phyloP scores from a whole-genome alignment of 1,284 basidiomycete genomes.

The Cryptococcus maquisensis region DNA sequence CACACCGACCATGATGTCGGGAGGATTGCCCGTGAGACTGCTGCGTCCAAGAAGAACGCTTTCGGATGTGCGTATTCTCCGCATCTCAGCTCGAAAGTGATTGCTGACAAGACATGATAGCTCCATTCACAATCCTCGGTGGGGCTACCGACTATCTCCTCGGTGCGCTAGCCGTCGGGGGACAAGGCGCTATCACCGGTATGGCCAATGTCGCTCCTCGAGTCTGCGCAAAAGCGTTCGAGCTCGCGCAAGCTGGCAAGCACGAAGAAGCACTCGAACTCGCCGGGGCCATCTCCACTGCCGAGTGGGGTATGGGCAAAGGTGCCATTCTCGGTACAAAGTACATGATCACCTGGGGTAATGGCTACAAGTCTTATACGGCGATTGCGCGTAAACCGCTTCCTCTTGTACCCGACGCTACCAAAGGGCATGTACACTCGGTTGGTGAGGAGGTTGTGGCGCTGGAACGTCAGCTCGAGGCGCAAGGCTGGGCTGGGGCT shows the following conservation, averaged over 20 bases:
- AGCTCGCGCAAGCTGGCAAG: slow-evolving; percentile 26
- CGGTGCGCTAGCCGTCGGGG: slow-evolving; percentile 28
- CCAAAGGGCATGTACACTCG: slow-evolving; percentile 14
- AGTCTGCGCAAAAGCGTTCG: slow-evolving; percentile 27
- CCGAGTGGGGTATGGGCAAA: slow-evolving; percentile 37
- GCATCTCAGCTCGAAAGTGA: background rate
- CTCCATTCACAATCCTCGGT: slow-evolving; percentile 38
- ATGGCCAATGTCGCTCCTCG: slow-evolving; percentile 40
- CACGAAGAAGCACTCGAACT: slow-evolving; percentile 24
- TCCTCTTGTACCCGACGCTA: slow-evolving; percentile 14
- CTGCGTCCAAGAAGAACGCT: slow-evolving; percentile 7
- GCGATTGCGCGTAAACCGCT: slow-evolving; percentile 24
- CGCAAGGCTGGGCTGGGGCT: slow-evolving; percentile 17
- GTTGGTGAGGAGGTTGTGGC: slow-evolving; percentile 18
- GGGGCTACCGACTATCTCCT: slow-evolving; percentile 44
- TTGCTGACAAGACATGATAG: slow-evolving; percentile 4
- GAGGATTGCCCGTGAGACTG: slow-evolving; percentile 31
- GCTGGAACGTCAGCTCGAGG: slow-evolving; percentile 23
- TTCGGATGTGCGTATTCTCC: slow-evolving; percentile 13
- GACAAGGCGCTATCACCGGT: slow-evolving; percentile 42
- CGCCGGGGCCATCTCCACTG: slow-evolving; percentile 26
- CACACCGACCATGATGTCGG: slow-evolving; percentile 44
- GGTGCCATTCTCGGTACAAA: slow-evolving; percentile 38
- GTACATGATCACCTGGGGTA: slow-evolving; percentile 20
- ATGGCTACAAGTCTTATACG: slow-evolving; percentile 13